Evolutionary conservation across 2,329 filamentous ascomycete species (phyloP).

Genomic region (Xylaria sp.): DNA sequence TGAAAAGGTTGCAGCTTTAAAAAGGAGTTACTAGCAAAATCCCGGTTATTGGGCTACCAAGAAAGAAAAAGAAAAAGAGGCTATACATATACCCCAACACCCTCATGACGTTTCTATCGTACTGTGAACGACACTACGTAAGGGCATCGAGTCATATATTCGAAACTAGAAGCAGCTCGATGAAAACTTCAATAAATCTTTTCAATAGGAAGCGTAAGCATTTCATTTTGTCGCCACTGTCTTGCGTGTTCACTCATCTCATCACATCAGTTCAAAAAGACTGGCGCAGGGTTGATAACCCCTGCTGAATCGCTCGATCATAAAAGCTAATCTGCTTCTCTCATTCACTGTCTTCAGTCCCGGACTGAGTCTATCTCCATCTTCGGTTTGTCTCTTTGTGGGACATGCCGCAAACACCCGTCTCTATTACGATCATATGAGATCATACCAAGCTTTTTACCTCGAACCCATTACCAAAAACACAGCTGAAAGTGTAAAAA

Average conservation of each 20-base stretch:
- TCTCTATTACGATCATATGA: neutral
- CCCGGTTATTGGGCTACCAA: neutral
- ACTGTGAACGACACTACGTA: neutral
- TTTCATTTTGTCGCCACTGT: neutral
- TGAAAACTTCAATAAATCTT: neutral
- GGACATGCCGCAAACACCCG: neutral
- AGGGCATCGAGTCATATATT: neutral
- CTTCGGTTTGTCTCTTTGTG: neutral
- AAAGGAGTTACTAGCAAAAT: neutral
- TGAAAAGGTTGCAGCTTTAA: neutral
- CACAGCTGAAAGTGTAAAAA: neutral
- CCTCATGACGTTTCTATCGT: neutral
- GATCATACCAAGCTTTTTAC: neutral
- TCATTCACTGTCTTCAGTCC: neutral
- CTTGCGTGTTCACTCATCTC: neutral
- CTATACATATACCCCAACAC: neutral
- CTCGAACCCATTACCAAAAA: neutral
- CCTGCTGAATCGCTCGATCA: neutral
- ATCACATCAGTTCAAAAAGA: neutral
- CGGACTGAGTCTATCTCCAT: neutral
- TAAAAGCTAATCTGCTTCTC: constrained; percentile 1
- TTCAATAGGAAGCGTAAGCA: neutral
- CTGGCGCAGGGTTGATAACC: neutral
- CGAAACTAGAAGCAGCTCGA: neutral
- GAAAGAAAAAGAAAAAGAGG: neutral